These are phyloP conservation scores for Fusarium euwallaceae DNA, from an alignment of 2,329 filamentous ascomycete species.

Conservation along the genomic window DNA sequence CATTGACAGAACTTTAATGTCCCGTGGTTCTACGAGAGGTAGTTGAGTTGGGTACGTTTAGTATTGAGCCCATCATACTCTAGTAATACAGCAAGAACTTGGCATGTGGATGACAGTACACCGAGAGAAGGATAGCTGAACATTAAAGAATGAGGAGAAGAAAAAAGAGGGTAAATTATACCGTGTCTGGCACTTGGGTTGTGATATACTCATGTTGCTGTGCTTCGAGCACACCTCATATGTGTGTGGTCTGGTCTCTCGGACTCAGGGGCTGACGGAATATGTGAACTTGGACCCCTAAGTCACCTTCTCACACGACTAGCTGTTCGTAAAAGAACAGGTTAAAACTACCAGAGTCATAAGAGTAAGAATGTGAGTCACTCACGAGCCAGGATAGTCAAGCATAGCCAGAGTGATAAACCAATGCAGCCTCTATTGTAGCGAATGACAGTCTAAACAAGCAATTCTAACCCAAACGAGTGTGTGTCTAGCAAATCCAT, in stretches of 20 bases:
- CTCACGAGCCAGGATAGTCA: not conserved
- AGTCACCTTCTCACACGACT: not conserved
- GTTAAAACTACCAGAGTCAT: too few species aligned
- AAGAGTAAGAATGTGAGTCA: not conserved
- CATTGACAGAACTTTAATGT: not conserved
- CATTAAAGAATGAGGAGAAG: not conserved
- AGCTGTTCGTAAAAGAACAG: not conserved
- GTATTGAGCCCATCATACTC: not conserved
- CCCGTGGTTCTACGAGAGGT: rapidly evolving
- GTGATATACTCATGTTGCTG: not conserved
- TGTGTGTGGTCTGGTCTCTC: not conserved
- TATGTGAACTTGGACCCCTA: not conserved
- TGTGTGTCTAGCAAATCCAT: conserved; percentile 19
- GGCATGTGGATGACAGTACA: not conserved
- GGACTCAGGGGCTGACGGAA: not conserved
- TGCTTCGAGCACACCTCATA: not conserved
- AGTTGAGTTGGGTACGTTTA: rapidly evolving
- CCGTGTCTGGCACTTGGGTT: rapidly evolving
- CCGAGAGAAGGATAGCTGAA: not conserved
- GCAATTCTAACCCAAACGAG: conserved; percentile 29
- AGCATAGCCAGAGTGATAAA: not conserved
- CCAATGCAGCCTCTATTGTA: conserved; percentile 36
- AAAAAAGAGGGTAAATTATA: not conserved
- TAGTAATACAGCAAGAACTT: not conserved
- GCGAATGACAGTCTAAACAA: conserved; percentile 32